Base-by-base conservation (phyloP, 768 basidiomycete species). In the Suillus variegatus region DNA sequence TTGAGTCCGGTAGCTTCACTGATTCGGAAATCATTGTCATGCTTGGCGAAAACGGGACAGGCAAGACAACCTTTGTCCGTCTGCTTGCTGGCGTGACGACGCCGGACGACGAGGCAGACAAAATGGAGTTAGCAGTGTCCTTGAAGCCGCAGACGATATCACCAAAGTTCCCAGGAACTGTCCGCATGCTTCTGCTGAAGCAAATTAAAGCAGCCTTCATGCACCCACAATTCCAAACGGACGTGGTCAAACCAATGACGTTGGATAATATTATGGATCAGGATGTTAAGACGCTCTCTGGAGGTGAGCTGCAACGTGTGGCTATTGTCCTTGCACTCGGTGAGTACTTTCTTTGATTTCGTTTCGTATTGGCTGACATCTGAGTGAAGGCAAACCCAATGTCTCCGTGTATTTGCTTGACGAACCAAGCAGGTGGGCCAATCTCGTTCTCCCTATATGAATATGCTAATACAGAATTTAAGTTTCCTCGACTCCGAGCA, bases 21-120 rank as follows among this genome's bases (percentile, higher is more conserved):
- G 96, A 99, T 75, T 98, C 96, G 2, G 97, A 99, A 77, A 99
- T 99, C 77, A 94, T 99, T 71, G 97, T 99, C 77, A 93, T 99
- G 90, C 82, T 99, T 41, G 97, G 97, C 67, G 97, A 99, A 85
- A 99, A 99, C 78, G 97, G 97, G 60, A 99, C 95, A 3, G 96
- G 97, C 46, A 99, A 99, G 84, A 98, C 97, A 52, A 99, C 97
- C 1, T 94, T 99, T 76, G 95, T 99, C 64, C 93, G 96, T 67
- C 81, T 99, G 63, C 85, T 99, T 61, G 95, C 95, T 1, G 97
- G 97, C 46, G 96, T 97, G 71, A 88, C 84, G 22, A 63, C 66
- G 2, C 97, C 97, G 6, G 97, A 99, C 79, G 75, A 82, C 55
- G 90, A 92, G 77, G 86, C 89, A 56, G 90, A 92, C 78, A 93